Conservation (phyloP, 345 rosid genomes). For the Gossypium stocksii region DNA sequence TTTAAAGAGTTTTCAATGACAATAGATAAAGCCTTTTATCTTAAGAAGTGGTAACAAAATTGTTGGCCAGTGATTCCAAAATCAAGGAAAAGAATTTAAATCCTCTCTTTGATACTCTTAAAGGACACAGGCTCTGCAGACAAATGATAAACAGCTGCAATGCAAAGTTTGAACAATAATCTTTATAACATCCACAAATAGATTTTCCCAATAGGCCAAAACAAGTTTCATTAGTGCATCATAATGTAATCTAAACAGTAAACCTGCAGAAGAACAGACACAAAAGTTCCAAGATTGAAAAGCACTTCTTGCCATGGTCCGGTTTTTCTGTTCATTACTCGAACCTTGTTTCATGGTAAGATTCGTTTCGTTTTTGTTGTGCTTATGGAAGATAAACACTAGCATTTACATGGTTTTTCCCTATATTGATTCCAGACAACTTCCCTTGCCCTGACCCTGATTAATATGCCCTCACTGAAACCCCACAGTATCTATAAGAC, state of each 20-base stretch:
- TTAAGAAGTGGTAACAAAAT: background rate
- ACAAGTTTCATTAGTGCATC: background rate
- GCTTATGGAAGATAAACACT: background rate
- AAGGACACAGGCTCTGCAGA: background rate
- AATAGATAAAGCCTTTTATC: too few relatives aligned
- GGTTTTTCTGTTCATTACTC: background rate
- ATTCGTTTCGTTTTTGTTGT: background rate
- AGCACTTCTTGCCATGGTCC: background rate
- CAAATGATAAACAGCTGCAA: background rate
- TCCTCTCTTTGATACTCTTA: background rate
- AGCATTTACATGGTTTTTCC: background rate
- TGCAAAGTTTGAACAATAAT: background rate
- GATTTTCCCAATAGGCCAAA: background rate
- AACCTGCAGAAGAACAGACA: background rate
- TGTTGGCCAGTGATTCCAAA: background rate
- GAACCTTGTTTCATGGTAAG: background rate
- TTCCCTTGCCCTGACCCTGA: background rate
- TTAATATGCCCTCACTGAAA: background rate
- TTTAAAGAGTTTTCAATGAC: background rate
- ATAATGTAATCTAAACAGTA: background rate
- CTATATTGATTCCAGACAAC: background rate
- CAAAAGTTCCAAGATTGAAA: background rate
- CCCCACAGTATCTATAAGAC: background rate
- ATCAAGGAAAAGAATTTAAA: background rate
- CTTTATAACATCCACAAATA: background rate